Base-by-base conservation (phyloP, 2,329 filamentous ascomycete genomes). In the Ascochyta viciae-villosae region DNA sequence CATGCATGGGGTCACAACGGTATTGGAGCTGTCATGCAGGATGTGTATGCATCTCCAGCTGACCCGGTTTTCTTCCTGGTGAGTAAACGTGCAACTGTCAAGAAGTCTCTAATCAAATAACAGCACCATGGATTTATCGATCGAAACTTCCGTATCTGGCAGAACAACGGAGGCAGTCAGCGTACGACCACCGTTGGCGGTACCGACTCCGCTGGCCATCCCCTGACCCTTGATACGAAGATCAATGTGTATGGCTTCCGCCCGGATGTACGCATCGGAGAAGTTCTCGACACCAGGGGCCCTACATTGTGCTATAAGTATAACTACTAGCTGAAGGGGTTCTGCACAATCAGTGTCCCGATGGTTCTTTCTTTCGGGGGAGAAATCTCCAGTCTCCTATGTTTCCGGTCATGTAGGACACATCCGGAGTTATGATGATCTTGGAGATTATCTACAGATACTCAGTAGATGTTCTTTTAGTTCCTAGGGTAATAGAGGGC, bases 101-200 rank as follows among this genome's bases (percentile, higher is more conserved):
- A 19, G 9, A 12, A 5, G 3, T 4, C 15, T 13, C 43, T 46
- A 19, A 46, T 19, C 12, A 37, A 1, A 16, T n/a, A 15, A 26
- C 12, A 46, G 45, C 49, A 52, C 49, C 81, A 83, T 58, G 76
- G 66, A 9, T 78, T 78, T 64, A 76, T 83, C 43, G 81, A 83
- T 67, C 76, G 79, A 38, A 74, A 78, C 33, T 82, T 76, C 74
- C 80, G 79, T 74, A 79, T 81, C 56, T 83, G 80, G 80, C 81
- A 83, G 65, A 72, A 72, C 63, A 29, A 35, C 13, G 39, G 39
- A 22, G 60, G 71, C 52, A 35, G 58, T 13, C 48, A 52, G 2
- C 70, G 72, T 42, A 27, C 60, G 6, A 61, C 35, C n/a, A 64
- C 35, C 33, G 76, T 83, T 55, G 70, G 71, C 33, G 81, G 81